These are phyloP conservation scores for Sporobolomyces roseus DNA, from an alignment of 768 basidiomycete species.

Conservation along the genomic window DNA sequence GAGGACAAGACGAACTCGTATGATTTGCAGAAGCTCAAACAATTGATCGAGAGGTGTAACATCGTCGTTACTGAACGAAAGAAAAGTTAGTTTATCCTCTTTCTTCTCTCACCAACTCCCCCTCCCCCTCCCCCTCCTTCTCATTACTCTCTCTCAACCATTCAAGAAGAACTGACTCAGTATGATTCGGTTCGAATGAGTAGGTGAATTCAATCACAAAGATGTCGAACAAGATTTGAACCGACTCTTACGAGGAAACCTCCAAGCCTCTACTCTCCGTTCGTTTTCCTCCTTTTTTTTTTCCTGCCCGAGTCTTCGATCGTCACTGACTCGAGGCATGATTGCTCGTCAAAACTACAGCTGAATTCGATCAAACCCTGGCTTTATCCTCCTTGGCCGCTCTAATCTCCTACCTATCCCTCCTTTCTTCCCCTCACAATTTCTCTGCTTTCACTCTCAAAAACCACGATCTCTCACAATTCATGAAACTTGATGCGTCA, in stretches of 20 bases:
- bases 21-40: slow-evolving; percentile 68
- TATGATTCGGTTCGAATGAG: not conserved
- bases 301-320: not conserved
- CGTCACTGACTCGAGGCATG: not conserved
- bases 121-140: not conserved
- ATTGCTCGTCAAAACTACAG: slow-evolving; percentile 50
- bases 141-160: not conserved
- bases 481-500: slow-evolving; percentile 93
- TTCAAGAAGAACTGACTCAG: not conserved
- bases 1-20: slow-evolving; percentile 57
- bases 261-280: slow-evolving; percentile 52
- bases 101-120: not conserved
- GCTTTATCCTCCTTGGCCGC: slow-evolving; percentile 79
- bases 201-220: slow-evolving; percentile 79
- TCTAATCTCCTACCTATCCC: slow-evolving; percentile 72
- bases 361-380: slow-evolving; percentile 68
- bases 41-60: slow-evolving; percentile 81
- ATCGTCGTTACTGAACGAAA: slow-evolving; percentile 87
- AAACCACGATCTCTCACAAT: slow-evolving; percentile 86
- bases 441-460: slow-evolving; percentile 73
- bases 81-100: slow-evolving; percentile 58
- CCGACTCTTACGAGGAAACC: slow-evolving; percentile 59
- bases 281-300: slow-evolving; percentile 21
- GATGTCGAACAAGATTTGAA: slow-evolving; percentile 76
- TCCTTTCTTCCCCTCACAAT: slow-evolving; percentile 72